Percentiles rank a stretch among this genome's conserved stretches.
Conservation (phyloP, 345 rosid species). For the Citrus australasica region DNA sequence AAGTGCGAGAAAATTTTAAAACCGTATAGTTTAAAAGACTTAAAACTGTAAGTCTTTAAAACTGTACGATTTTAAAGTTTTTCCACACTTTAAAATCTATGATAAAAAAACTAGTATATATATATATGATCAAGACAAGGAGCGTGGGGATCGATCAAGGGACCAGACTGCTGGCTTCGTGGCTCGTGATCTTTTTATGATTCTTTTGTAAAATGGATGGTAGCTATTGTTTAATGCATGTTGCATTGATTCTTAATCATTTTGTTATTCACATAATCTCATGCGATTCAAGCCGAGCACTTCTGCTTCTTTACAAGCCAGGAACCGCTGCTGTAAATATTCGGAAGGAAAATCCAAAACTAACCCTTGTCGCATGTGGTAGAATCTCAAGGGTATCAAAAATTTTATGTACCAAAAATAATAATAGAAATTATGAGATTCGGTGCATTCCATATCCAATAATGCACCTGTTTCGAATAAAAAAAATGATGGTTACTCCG, state of each 20-base stretch:
- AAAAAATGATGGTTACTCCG: too few relatives aligned
- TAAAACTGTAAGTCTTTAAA: too few relatives aligned
- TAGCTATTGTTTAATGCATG: background rate
- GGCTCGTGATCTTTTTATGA: constrained; percentile 12
- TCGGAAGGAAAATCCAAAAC: background rate
- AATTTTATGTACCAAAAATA: background rate
- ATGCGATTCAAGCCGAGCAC: background rate
- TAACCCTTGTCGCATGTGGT: background rate
- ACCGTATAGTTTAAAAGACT: too few relatives aligned
- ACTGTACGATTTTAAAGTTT: too few relatives aligned
- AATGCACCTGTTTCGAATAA: background rate
- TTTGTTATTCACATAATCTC: background rate
- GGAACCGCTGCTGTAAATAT: background rate
- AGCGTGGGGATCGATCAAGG: constrained; percentile 9
- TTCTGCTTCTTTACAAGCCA: background rate
- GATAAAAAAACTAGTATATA: too few relatives aligned
- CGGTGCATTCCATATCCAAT: background rate
- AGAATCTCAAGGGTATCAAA: background rate
- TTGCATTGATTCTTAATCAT: background rate
- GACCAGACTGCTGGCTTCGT: constrained; percentile 8
- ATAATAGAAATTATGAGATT: background rate
- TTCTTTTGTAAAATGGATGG: background rate
- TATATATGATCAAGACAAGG: constrained; percentile 19
- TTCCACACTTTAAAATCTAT: too few relatives aligned
- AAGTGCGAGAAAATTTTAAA: too few relatives aligned